phyloP scores from a whole-genome alignment of 495 filamentous ascomycete species.

The Daldinia decipiens region DNA sequence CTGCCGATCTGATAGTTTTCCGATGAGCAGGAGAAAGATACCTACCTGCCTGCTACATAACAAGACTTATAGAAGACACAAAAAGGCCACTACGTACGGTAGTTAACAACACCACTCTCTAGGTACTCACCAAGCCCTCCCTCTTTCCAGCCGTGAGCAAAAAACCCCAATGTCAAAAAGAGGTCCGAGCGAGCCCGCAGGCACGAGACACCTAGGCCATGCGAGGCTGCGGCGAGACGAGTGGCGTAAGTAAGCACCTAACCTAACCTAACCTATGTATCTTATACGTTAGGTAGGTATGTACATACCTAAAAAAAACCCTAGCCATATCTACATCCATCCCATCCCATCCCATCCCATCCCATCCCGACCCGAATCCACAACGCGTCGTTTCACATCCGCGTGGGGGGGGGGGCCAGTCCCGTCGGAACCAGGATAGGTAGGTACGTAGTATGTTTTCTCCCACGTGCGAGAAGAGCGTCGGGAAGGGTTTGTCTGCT shows the following conservation, averaged over 20 bases:
- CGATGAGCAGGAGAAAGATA: background rate
- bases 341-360: too few species aligned
- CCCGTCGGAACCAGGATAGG: slow-evolving; percentile 1
- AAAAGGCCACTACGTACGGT: background rate
- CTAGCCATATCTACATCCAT: too few species aligned
- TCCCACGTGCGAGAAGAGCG: slow-evolving; percentile 1
- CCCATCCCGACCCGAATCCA: background rate
- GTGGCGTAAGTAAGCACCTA: slow-evolving; percentile 1
- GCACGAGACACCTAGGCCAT: slow-evolving; percentile 24
- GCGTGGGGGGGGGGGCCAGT: background rate
- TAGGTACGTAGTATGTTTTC: background rate
- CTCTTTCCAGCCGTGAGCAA: too few species aligned
- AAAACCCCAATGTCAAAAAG: background rate
- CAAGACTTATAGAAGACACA: too few species aligned
- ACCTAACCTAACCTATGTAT: background rate
- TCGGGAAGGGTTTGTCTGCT: background rate
- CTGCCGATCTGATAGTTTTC: background rate
- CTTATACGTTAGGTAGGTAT: background rate
- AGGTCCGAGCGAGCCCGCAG: background rate
- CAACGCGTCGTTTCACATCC: slow-evolving; percentile 1
- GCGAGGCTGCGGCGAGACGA: slow-evolving; percentile 34
- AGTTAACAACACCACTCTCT: background rate
- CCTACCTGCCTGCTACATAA: background rate
- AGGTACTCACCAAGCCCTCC: background rate
- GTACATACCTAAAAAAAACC: too few species aligned